Conservation (phyloP, 768 basidiomycete species). For the Podaxis rugospora region DNA sequence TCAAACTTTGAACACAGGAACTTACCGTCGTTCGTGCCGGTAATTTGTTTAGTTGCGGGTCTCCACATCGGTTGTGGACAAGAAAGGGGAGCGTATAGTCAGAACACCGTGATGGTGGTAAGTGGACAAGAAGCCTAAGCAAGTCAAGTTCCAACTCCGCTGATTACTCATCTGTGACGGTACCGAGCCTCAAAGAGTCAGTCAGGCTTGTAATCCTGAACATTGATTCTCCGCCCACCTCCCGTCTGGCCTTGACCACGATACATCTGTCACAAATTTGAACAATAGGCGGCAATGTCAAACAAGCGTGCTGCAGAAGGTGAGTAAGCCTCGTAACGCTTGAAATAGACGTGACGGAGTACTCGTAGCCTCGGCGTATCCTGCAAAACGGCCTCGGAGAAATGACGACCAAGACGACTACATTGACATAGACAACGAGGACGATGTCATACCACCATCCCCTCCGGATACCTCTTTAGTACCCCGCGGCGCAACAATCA, state of each 20-base stretch:
- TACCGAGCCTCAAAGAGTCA: background rate
- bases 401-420: conserved; percentile 53
- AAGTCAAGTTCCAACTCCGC: conserved; percentile 30
- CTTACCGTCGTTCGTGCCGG: conserved; percentile 90
- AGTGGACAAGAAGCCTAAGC: conserved; percentile 23
- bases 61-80: conserved; percentile 68
- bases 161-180: conserved; percentile 19
- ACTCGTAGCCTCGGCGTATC: conserved; percentile 26
- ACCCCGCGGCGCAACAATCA: conserved; percentile 77
- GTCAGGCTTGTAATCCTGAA: background rate
- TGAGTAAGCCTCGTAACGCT: conserved; percentile 15
- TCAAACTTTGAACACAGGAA: conserved; percentile 13
- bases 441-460: conserved; percentile 51
- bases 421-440: conserved; percentile 53
- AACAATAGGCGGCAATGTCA: conserved; percentile 21
- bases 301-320: conserved; percentile 37
- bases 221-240: background rate
- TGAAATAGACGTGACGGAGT: conserved; percentile 3
- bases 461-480: conserved; percentile 52
- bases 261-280: background rate
- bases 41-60: conserved; percentile 84
- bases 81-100: conserved; percentile 21
- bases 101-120: conserved; percentile 25
- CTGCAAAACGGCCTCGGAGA: conserved; percentile 41
- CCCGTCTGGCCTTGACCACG: background rate